Base-by-base conservation (phyloP, 305 asterid genomes). In the Galium porrigens region DNA sequence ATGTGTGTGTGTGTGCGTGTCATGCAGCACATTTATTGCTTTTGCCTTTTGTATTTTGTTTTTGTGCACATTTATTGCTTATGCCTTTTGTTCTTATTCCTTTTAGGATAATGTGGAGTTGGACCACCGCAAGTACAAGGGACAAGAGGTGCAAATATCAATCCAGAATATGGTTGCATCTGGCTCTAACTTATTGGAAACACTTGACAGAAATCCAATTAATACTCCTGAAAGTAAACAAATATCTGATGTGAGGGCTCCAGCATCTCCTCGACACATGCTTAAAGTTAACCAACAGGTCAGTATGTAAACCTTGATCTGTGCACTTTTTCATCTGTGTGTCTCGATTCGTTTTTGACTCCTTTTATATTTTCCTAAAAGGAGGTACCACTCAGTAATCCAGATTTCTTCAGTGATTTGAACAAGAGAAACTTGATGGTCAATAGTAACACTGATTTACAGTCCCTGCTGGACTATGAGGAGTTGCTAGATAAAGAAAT, bases 401-500 rank as follows among this genome's bases (percentile, higher is more conserved):
- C 70, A 60, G 72, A 70, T 72, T 58, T 72, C 41, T 58, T 73
- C 69, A 72, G 69, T 78, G 62, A 30, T 66, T 74, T 64, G 67
- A 73, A 58, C 44, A 61, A 74, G 69, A 56, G 9, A 41, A 74
- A 64, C 64, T 70, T 68, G 49, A 59, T 25, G 57, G 74, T 67
- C 30, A 72, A 51, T 73, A 33, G 58, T 64, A 61, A 65, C 58
- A 48, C 65, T 65, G 77, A 79, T 63, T 63, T 71, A 36, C 70
- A 60, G 57, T 69, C 83, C 46, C 36, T 78, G 66, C 70, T 81
- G 70, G 73, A 78, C 56, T 68, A 72, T 34, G 86, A 81, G 73
- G 86, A 71, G 65, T 63, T 70, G 59, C 77, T 73, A 58, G 84
- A 81, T 70, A 81, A 81, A 70, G 80, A 81, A 63, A 76, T 81